Conservation (phyloP, 2,329 filamentous ascomycete genomes). For the Coniochaeta pulveracea region DNA sequence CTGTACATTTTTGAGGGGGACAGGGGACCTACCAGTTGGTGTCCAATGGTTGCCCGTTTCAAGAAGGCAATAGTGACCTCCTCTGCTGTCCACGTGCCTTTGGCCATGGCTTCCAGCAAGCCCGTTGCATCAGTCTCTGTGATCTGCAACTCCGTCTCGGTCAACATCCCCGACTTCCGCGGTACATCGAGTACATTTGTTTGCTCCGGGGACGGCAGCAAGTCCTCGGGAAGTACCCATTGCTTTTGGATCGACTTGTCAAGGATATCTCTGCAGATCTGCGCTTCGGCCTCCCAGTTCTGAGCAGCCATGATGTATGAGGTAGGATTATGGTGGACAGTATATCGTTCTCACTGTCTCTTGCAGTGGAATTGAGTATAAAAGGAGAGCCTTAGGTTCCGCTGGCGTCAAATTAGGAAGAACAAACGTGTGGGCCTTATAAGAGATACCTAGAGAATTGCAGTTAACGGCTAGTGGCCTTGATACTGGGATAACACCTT, state of each 20-base stretch:
- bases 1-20: too few relatives aligned
- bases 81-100: too few relatives aligned
- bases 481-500: neutral
- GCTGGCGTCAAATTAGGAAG: neutral
- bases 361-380: neutral
- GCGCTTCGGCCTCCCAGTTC: neutral
- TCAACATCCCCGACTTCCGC: neutral
- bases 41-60: too few relatives aligned
- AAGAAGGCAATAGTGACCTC: too few relatives aligned
- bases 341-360: conserved; percentile 1
- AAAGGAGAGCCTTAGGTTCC: neutral
- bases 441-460: neutral
- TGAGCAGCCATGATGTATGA: neutral
- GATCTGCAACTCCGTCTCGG: too few relatives aligned
- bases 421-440: conserved; percentile 1
- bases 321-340: neutral
- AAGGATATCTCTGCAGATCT: conserved; percentile 1
- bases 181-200: neutral
- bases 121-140: too few relatives aligned
- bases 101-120: too few relatives aligned
- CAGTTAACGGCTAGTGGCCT: neutral
- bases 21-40: too few relatives aligned
- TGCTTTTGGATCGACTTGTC: conserved; percentile 1
- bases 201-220: conserved; percentile 1
- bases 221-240: conserved; percentile 1